Percentiles rank a stretch among this genome's conserved stretches.
Conservation (phyloP, 2,329 filamentous ascomycete species). For the Colletotrichum cereale region DNA sequence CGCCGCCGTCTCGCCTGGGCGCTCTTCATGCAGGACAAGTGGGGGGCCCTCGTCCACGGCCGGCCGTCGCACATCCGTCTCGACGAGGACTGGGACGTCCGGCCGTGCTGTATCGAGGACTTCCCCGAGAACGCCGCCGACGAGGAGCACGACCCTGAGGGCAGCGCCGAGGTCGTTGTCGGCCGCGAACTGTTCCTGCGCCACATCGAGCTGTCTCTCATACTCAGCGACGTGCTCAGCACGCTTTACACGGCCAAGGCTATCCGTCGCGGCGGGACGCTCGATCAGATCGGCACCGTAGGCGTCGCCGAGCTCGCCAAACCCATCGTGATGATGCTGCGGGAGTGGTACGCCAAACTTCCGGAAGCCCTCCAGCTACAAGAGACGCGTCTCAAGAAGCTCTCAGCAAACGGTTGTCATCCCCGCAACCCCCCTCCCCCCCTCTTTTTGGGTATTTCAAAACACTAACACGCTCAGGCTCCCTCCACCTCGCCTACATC, state of each 20-base stretch:
- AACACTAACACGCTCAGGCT: constrained; percentile 51
- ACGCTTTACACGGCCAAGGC: constrained; percentile 59
- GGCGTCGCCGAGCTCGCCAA: constrained; percentile 51
- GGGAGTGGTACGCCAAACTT: constrained; percentile 60
- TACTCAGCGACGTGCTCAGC: constrained; percentile 64
- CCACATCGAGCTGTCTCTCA: constrained; percentile 62
- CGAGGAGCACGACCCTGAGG: constrained; percentile 52
- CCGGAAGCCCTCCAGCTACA: constrained; percentile 61
- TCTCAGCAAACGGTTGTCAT: constrained; percentile 50
- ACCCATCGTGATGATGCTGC: constrained; percentile 49
- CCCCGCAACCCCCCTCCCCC: not conserved
- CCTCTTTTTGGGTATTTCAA: not conserved
- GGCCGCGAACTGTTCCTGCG: constrained; percentile 63
- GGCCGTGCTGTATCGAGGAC: constrained; percentile 50
- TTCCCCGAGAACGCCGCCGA: constrained; percentile 54
- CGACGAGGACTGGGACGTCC: constrained; percentile 67
- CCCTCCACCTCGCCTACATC: constrained; percentile 64
- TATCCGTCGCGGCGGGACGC: constrained; percentile 46
- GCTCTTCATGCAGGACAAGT: constrained; percentile 75
- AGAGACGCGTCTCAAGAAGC: constrained; percentile 53
- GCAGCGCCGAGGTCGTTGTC: constrained; percentile 57
- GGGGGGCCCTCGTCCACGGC: constrained; percentile 69
- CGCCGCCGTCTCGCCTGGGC: constrained; percentile 74
- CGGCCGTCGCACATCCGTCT: constrained; percentile 66
- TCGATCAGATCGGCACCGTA: constrained; percentile 50